Base-by-base conservation (phyloP, 2,329 filamentous ascomycete species). In the Botrytis galanthina region DNA sequence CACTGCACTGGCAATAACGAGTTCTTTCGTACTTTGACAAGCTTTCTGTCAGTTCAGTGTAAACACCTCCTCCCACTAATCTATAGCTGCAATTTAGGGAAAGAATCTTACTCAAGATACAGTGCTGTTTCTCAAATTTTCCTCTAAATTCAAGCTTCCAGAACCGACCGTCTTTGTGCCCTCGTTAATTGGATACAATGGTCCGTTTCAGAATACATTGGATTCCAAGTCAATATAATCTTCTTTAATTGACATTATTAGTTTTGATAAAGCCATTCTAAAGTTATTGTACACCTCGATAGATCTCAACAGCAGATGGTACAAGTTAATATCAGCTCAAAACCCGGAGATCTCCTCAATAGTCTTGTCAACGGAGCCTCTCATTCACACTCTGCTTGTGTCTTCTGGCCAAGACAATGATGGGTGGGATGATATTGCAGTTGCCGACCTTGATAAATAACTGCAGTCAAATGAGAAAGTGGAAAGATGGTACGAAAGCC, bases 241-340 rank as follows among this genome's bases (percentile, higher is more conserved):
- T 1, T 51, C 12, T n/a, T 6, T 2, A 12, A n/a, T n/a, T 51
- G 48, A 16, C 12, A n/a, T 51, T 12, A 51, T 51, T 7, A 51
- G 5, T 7, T 16, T n/a, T 51, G 26, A 7, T 51, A 4, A 51
- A 16, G 26, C 5, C 12, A 51, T n/a, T 0, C 5, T 0, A n/a
- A n/a, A 51, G 12, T 51, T 0, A n/a, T n/a, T n/a, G n/a, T n/a
- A n/a, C n/a, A n/a, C n/a, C n/a, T n/a, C n/a, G n/a, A n/a, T n/a
- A n/a, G n/a, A n/a, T 7, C 26, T n/a, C 12, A 51, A 0, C 4
- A n/a, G 48, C 10, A 51, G 48, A 51, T 26, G 0, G 16, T 0
- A 51, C 12, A 5, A 1, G 7, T 51, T 12, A 3, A n/a, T n/a
- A 7, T 3, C 26, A 0, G 1, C 10, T 51, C 1, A 2, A n/a